These are phyloP conservation scores for Alternaria novae-zelandiae DNA, from an alignment of 2,329 filamentous ascomycete species.

Conservation along the genomic window DNA sequence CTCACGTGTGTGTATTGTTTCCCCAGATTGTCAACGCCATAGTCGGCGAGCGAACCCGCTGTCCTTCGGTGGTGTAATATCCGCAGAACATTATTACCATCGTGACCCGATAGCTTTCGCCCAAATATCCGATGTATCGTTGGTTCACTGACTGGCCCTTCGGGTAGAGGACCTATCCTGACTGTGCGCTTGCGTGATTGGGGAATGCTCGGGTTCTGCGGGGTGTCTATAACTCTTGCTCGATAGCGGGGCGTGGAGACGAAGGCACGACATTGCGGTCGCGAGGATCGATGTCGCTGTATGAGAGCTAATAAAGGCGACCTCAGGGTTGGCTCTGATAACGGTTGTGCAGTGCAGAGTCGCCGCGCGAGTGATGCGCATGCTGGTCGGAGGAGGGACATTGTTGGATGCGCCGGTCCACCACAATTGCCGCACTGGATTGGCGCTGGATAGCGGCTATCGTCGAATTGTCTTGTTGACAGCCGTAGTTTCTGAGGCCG, in stretches of 20 bases:
- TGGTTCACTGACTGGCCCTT: constrained; percentile 32
- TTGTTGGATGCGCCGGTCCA: constrained; percentile 16
- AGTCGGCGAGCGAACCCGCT: constrained; percentile 48
- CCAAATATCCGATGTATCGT: constrained; percentile 44
- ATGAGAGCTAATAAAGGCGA: constrained; percentile 33
- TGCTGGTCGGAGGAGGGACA: constrained; percentile 40
- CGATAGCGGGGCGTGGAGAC: constrained; percentile 28
- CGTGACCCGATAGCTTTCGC: constrained; percentile 25
- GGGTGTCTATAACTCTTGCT: constrained; percentile 35
- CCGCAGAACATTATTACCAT: constrained; percentile 47
- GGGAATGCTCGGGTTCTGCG: constrained; percentile 26
- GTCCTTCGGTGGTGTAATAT: constrained; percentile 50
- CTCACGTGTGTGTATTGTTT: constrained; percentile 36
- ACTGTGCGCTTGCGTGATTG: constrained; percentile 38
- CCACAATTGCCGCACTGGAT: not conserved
- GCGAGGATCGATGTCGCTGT: constrained; percentile 13
- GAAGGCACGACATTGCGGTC: constrained; percentile 32
- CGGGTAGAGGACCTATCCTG: constrained; percentile 40
- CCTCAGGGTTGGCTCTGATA: constrained; percentile 20
- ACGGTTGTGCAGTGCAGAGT: constrained; percentile 30
- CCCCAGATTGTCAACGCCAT: constrained; percentile 46
- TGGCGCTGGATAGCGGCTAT: not conserved
- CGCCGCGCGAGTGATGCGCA: constrained; percentile 38
- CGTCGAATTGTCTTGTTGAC: not conserved
- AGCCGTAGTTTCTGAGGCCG: not conserved